These are phyloP conservation scores for Phytophthora sp. DNA, from an alignment of 352 stramenopile species.

Conservation along the genomic window DNA sequence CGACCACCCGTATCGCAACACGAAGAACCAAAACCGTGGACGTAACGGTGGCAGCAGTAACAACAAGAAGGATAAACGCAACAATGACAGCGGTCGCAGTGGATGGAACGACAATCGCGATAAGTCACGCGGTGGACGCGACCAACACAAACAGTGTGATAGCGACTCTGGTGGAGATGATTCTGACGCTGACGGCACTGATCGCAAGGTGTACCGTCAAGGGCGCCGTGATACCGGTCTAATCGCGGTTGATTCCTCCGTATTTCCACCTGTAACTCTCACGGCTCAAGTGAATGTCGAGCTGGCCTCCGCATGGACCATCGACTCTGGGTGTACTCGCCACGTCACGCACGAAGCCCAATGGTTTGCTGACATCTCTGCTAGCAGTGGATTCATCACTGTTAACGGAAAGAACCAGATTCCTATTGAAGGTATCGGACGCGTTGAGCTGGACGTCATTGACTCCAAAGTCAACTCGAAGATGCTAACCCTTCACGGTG, in stretches of 20 bases:
- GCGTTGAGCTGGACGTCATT: conserved; percentile 11
- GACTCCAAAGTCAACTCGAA: conserved; percentile 15
- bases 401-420: conserved; percentile 11
- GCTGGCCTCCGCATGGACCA: conserved; percentile 1
- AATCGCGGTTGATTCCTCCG: conserved; percentile 7
- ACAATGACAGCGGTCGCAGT: too few species aligned
- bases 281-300: neutral
- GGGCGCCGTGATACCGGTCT: conserved; percentile 1
- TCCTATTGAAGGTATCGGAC: conserved; percentile 2
- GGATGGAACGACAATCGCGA: too few species aligned
- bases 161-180: neutral
- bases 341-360: neutral
- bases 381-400: conserved; percentile 8
- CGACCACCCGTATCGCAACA: neutral
- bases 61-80: neutral
- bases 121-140: too few species aligned
- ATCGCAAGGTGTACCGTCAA: neutral
- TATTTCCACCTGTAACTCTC: neutral
- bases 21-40: too few species aligned
- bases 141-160: neutral
- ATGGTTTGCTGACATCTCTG: conserved; percentile 15
- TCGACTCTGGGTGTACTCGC: conserved; percentile 20
- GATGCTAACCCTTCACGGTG: neutral
- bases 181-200: neutral
- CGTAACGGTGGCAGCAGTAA: neutral